phyloP scores from a whole-genome alignment of 1,139 yeast genomes.

The Sugiyamaella paludigena region DNA sequence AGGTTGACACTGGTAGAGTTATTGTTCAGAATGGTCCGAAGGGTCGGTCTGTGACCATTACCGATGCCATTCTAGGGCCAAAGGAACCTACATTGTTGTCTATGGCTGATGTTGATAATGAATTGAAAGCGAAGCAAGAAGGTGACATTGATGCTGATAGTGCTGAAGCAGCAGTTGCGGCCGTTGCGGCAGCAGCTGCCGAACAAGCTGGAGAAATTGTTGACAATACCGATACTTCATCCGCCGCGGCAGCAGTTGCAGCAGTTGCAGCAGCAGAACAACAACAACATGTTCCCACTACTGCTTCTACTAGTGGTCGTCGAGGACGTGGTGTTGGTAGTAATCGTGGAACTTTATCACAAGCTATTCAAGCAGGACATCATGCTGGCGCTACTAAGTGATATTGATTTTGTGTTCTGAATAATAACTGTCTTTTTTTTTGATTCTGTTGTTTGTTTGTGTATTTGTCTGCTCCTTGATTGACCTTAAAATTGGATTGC shows the following conservation, averaged over 20 bases:
- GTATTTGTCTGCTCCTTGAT: not conserved
- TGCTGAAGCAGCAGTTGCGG: constrained; percentile 11
- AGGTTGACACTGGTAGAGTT: constrained; percentile 31
- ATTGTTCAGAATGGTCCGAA: constrained; percentile 16
- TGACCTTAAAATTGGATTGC: not conserved
- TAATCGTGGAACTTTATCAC: constrained; percentile 28
- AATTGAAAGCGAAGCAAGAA: constrained; percentile 19
- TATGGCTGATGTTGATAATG: constrained; percentile 24
- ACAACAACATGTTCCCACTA: not conserved
- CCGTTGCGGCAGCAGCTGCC: constrained; percentile 10
- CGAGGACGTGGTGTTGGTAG: constrained; percentile 20
- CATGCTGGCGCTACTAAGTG: constrained; percentile 20
- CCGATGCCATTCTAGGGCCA: constrained; percentile 18
- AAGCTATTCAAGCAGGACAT: constrained; percentile 31
- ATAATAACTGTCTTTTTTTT: not conserved
- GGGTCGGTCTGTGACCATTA: constrained; percentile 21
- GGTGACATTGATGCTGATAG: constrained; percentile 14
- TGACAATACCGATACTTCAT: constrained; percentile 4
- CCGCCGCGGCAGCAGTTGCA: constrained; percentile 12
- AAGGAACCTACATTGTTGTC: constrained; percentile 21
- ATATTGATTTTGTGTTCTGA: not conserved
- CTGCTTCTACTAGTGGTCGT: constrained; percentile 4
- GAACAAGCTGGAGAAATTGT: not conserved
- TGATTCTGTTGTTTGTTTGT: no score
- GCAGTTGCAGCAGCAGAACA: constrained; percentile 1